Base-by-base conservation (phyloP, 306 rosid genomes). In the Quercus cerris region DNA sequence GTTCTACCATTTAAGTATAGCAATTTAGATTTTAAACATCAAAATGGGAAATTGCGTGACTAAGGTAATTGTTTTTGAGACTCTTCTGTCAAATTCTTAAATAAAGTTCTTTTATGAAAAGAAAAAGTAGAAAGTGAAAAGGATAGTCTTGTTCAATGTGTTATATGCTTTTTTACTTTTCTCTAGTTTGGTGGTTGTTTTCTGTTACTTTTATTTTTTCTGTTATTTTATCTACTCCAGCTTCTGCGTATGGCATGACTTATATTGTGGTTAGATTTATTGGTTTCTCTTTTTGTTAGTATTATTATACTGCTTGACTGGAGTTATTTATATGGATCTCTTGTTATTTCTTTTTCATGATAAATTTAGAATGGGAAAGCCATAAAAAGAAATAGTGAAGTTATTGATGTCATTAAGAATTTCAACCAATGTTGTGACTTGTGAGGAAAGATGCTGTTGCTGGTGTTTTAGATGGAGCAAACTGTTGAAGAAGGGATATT, bases 1-100 rank as follows among this genome's bases (percentile, higher is more conserved):
- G 35, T 77, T 5, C 58, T 15, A 80, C 72, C 28, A 41, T 76
- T 79, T 3, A 49, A 80, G 70, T 73, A 79, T 12, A 63, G 66
- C 61, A 83, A 75, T 86, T 84, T 56, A 82, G 66, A 77, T 54
- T 63, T 76, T 56, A 75, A 80, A 77, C 72, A 55, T 58, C 81
- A 84, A 81, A 17, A 95, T 95, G 99, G 99, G 99, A 84, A 75
- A 79, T 79, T 95, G 98, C 54, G 9, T 69, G 61, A 56, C 78
- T 81, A 91, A 90, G 98, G 99, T 95, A 19, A 77, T 91, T 57
- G 71, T 49, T 63, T 31, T 52, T 51, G 61, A 19, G 44, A 31
- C 38, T 23, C 6, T 12, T 77, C 69, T 31, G 76, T 75, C 49
- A 57, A 70, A 63, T 55, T 67, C 56, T 79, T 77, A 33, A n/a